phyloP scores from a whole-genome alignment of 495 filamentous ascomycete species.

The Ascodesmis nigricans region DNA sequence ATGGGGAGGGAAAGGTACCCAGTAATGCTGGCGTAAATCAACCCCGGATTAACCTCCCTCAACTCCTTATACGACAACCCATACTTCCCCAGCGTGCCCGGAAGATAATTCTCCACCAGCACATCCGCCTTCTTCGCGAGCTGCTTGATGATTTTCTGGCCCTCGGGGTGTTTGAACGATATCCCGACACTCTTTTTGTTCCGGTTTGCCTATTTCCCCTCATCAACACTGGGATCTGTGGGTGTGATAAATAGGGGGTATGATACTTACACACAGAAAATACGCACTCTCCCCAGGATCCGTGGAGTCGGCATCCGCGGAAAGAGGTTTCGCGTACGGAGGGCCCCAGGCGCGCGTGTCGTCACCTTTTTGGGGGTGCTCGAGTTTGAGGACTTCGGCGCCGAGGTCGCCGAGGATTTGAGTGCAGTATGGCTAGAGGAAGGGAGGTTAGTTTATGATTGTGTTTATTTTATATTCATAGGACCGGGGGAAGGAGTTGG shows the following conservation, averaged over 20 bases:
- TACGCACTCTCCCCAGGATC: constrained; percentile 87
- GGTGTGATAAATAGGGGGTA: neutral
- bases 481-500: too few species aligned
- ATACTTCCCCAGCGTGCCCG: constrained; percentile 78
- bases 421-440: constrained; percentile 75
- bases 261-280: constrained; percentile 50
- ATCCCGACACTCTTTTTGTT: constrained; percentile 91
- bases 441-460: neutral
- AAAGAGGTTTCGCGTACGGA: constrained; percentile 52
- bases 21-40: constrained; percentile 46
- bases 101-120: constrained; percentile 91
- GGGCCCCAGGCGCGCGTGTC: constrained; percentile 95
- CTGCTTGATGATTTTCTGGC: constrained; percentile 65
- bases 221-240: too few species aligned
- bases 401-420: constrained; percentile 93
- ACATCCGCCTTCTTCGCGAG: constrained; percentile 73
- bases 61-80: constrained; percentile 65
- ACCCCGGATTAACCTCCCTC: constrained; percentile 49
- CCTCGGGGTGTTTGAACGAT: constrained; percentile 65
- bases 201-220: constrained; percentile 14
- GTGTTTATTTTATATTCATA: neutral
- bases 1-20: constrained; percentile 24
- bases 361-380: constrained; percentile 78
- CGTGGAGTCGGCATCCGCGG: constrained; percentile 66
- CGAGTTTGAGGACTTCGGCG: constrained; percentile 90